Evolutionary conservation across 2,329 filamentous ascomycete species (phyloP), one percentile per base, ranked within the genome.

Genomic region (Hirsutella thompsonii): DNA sequence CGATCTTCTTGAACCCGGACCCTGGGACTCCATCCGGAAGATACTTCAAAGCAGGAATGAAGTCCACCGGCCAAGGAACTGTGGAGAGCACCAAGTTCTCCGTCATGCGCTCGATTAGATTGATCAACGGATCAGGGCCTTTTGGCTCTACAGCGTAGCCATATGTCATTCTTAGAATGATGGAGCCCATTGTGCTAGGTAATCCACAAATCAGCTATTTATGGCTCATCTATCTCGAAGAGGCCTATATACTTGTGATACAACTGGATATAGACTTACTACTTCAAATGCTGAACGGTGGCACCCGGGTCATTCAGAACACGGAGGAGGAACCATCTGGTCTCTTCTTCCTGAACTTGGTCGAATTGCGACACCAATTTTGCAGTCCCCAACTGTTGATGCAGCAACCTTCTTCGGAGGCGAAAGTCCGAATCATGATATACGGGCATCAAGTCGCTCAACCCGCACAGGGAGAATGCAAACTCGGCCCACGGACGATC

Each of bases 261-360:
- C 30, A 13, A 32, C 5, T 5, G n/a, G 11, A 14, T 32, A 16
- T 32, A 14, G 11, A 32, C 39, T 40, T 28, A 40, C 39, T 18
- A 4, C n/a, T 40, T 40, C 20, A 40, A 20, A 16, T 36, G 20
- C 32, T 40, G 14, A 19, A 40, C 13, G 4, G 20, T 36, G 13
- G 11, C 20, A 20, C 29, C 21, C 26, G 32, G 39, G 3, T 36
- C 16, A 19, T 26, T 29, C 20, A 40, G 20, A 8, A 36, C 11
- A 10, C 32, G 33, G 2, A 40, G 14, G 16, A 40, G 39, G 1
- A 40, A 30, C 9, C 21, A 9, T 1, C 20, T 11, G 13, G 20
- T 14, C 20, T 36, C 39, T 28, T 14, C 20, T 20, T 40, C 32
- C 19, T 40, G 39, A 29, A 29, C 14, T 49, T 11, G 56, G 30